phyloP scores from a whole-genome alignment of 2,329 filamentous ascomycete species.

The Clathrospora elynae region DNA sequence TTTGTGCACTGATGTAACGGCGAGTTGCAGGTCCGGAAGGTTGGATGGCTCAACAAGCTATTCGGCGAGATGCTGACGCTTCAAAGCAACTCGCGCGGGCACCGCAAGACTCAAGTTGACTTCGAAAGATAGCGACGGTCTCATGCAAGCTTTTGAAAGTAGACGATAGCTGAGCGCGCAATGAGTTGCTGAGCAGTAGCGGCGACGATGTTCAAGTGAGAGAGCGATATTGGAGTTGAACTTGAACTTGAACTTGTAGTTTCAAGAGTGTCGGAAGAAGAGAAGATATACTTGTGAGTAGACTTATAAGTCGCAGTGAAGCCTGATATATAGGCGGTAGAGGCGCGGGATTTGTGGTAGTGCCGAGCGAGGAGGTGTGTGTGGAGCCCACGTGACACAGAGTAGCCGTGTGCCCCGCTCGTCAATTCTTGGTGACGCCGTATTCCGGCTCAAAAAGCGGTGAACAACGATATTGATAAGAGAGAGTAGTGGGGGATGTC shows the following conservation, averaged over 20 bases:
- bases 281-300: neutral
- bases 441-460: slow-evolving; percentile 1
- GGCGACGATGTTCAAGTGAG: slow-evolving; percentile 11
- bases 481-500: no score
- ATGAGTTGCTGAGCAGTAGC: neutral
- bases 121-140: neutral
- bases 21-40: neutral
- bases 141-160: neutral
- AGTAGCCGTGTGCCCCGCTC: slow-evolving; percentile 1
- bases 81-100: neutral
- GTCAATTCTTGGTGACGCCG: neutral
- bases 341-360: slow-evolving; percentile 3
- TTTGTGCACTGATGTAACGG: neutral
- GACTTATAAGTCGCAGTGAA: slow-evolving; percentile 3
- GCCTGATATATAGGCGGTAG: slow-evolving; percentile 4
- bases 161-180: neutral
- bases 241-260: slow-evolving; percentile 1
- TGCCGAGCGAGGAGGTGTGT: no score
- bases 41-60: neutral
- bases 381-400: slow-evolving; percentile 2
- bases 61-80: neutral
- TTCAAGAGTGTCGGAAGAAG: slow-evolving; percentile 1
- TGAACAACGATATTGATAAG: neutral
- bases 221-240: slow-evolving; percentile 3
- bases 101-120: neutral